Conservation (phyloP, 441 rosid species). For the Oxalis stricta region DNA sequence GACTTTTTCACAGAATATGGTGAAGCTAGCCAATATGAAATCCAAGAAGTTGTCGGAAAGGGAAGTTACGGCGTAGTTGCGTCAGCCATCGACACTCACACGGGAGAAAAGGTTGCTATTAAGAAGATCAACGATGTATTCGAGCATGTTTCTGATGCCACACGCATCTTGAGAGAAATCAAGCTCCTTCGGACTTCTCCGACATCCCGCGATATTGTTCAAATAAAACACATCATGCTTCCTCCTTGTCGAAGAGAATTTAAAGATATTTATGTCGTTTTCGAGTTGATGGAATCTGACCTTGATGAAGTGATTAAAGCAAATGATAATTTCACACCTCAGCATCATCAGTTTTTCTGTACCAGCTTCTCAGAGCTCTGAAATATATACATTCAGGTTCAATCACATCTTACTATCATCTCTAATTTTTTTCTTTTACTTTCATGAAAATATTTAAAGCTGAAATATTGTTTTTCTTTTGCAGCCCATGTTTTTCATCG, state of each 20-base stretch:
- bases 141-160: conserved; percentile 94
- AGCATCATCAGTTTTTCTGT: conserved; percentile 95
- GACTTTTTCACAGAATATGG: conserved; percentile 96
- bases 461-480: conserved; percentile 8
- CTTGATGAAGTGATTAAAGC: conserved; percentile 89
- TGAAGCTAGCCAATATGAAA: conserved; percentile 87
- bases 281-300: conserved; percentile 98
- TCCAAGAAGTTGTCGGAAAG: conserved; percentile 85
- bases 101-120: conserved; percentile 90
- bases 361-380: conserved; percentile 94
- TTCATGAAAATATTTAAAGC: not conserved
- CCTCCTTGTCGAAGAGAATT: conserved; percentile 92
- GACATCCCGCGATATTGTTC: conserved; percentile 78
- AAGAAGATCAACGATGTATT: conserved; percentile 89
- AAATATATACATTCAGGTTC: conserved; percentile 89
- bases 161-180: conserved; percentile 84
- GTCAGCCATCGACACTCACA: conserved; percentile 83
- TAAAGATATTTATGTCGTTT: conserved; percentile 87
- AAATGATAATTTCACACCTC: conserved; percentile 82
- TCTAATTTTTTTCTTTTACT: not conserved
- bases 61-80: conserved; percentile 99
- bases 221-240: conserved; percentile 90
- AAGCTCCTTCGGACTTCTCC: conserved; percentile 86
- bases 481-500: conserved; percentile 94
- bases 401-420: conserved; percentile 15